These are phyloP conservation scores for Candida oleophila DNA, from an alignment of 805 yeast genomes.

Conservation along the genomic window DNA sequence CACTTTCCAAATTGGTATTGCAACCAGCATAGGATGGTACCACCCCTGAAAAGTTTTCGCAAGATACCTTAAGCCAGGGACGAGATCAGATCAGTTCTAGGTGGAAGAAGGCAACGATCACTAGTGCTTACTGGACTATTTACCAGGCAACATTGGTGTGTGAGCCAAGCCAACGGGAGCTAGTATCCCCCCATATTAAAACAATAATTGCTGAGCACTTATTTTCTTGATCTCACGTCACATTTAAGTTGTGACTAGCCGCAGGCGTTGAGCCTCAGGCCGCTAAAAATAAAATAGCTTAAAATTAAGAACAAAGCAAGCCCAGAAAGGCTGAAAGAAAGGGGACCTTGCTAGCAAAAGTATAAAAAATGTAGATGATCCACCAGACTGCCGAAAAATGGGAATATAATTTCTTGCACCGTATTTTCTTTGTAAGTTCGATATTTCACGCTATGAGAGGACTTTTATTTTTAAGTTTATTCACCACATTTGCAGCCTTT, in stretches of 20 bases:
- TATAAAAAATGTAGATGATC: background rate
- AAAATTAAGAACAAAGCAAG: background rate
- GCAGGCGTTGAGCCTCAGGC: background rate
- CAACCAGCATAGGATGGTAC: background rate
- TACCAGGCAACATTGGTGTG: background rate
- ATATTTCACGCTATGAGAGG: background rate
- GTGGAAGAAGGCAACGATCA: too few relatives aligned
- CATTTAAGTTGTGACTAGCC: background rate
- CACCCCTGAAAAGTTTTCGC: too few relatives aligned
- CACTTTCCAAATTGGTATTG: background rate
- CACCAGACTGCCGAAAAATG: background rate
- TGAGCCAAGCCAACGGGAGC: too few relatives aligned
- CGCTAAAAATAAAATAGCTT: background rate
- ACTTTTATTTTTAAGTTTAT: background rate
- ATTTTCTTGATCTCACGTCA: background rate
- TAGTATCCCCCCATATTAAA: too few relatives aligned
- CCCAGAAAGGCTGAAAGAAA: background rate
- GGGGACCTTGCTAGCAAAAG: background rate
- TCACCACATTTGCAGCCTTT: conserved; percentile 1
- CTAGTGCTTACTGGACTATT: background rate
- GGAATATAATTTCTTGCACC: background rate
- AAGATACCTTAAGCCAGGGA: too few relatives aligned
- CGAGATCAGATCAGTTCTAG: too few relatives aligned
- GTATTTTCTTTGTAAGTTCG: background rate
- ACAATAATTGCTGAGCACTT: too few relatives aligned